Conservation (phyloP, 2,329 filamentous ascomycete genomes). For the Bipolaris victoriae region DNA sequence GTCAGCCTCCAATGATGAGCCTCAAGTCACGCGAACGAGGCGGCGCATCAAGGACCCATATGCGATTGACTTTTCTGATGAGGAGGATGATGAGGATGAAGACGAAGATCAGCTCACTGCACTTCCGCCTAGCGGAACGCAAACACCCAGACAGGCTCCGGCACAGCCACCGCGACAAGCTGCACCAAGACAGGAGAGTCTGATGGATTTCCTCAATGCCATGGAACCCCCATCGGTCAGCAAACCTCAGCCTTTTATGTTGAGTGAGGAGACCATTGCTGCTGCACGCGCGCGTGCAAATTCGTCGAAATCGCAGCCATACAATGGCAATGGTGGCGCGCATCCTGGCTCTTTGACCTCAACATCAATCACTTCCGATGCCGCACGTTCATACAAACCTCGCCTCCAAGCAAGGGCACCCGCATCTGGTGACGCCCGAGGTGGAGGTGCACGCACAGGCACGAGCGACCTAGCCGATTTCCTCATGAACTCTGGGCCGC, state of each 20-base stretch:
- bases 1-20: constrained; percentile 42
- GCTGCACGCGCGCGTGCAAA: constrained; percentile 40
- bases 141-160: constrained; percentile 5
- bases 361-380: constrained; percentile 23
- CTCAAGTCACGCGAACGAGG: constrained; percentile 73
- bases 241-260: constrained; percentile 43
- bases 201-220: constrained; percentile 76
- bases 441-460: constrained; percentile 29
- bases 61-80: constrained; percentile 72
- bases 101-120: constrained; percentile 59
- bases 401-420: constrained; percentile 38
- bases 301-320: constrained; percentile 24
- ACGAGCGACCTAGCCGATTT: constrained; percentile 55
- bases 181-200: constrained; percentile 57
- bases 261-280: constrained; percentile 41
- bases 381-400: constrained; percentile 35
- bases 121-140: constrained; percentile 48
- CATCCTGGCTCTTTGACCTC: constrained; percentile 23
- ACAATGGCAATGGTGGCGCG: constrained; percentile 14
- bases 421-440: constrained; percentile 24
- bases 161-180: constrained; percentile 17
- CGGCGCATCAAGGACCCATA: constrained; percentile 86
- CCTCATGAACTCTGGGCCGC: constrained; percentile 50
- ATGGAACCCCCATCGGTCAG: constrained; percentile 64
- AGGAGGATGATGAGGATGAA: constrained; percentile 38